A percentile compares a stretch with the other conserved stretches of the same genome.
These are phyloP conservation scores for Vanderwaltozyma polyspora DNA, from an alignment of 805 yeast genomes.

Conservation along the genomic window DNA sequence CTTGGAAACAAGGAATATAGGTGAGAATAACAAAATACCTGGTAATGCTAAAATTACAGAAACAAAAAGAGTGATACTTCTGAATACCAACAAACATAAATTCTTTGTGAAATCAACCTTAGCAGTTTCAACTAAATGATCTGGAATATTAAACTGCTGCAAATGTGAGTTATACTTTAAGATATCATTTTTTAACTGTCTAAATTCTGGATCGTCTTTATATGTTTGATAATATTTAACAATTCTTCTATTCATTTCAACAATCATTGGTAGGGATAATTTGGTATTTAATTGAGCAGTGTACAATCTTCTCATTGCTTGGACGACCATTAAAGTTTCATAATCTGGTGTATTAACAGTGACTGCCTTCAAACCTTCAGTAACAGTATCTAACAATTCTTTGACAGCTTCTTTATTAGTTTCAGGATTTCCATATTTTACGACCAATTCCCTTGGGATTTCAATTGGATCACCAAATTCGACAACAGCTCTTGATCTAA, in stretches of 20 bases:
- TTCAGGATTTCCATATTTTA: slow-evolving; percentile 50
- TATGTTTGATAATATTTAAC: slow-evolving; percentile 70
- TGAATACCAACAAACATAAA: slow-evolving; percentile 40
- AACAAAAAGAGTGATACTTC: slow-evolving; percentile 45
- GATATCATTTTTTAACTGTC: slow-evolving; percentile 50
- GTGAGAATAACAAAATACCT: slow-evolving; percentile 78
- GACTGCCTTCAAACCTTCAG: slow-evolving; percentile 68
- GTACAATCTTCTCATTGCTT: slow-evolving; percentile 84
- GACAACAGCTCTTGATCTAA: slow-evolving; percentile 87
- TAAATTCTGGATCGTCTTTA: slow-evolving; percentile 58
- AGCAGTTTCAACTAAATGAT: slow-evolving; percentile 40
- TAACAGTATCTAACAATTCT: slow-evolving; percentile 55
- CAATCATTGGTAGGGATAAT: slow-evolving; percentile 70
- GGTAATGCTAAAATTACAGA: slow-evolving; percentile 65
- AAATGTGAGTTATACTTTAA: slow-evolving; percentile 64
- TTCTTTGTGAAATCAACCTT: slow-evolving; percentile 41
- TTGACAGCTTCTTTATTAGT: slow-evolving; percentile 63
- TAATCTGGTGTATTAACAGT: slow-evolving; percentile 84
- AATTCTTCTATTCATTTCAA: slow-evolving; percentile 84
- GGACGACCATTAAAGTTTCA: slow-evolving; percentile 80
- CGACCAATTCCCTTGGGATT: slow-evolving; percentile 49
- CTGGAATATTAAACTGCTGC: slow-evolving; percentile 50
- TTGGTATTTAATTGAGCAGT: slow-evolving; percentile 59
- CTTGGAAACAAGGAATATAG: slow-evolving; percentile 74
- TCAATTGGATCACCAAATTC: slow-evolving; percentile 88